phyloP scores from a whole-genome alignment of 108 stramenopile genomes.

The Conticribra weissflogii region DNA sequence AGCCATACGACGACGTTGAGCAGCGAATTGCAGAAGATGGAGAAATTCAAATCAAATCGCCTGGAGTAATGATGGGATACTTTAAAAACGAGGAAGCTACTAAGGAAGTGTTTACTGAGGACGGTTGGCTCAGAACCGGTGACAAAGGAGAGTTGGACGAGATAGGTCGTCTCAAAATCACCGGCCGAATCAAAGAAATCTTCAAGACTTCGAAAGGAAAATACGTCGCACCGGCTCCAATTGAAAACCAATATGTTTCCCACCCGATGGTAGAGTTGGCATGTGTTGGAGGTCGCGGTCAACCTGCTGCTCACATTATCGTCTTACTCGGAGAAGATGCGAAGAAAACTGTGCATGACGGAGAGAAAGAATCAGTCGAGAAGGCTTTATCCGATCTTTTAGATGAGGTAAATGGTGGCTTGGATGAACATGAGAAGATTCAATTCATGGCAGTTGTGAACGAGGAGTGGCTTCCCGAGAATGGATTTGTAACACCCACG shows the following conservation, averaged over 20 bases:
- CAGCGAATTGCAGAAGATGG: conserved; percentile 75
- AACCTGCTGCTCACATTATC: conserved; percentile 71
- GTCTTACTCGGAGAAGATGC: conserved; percentile 68
- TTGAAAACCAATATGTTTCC: conserved; percentile 67
- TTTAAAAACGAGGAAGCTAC: conserved; percentile 86
- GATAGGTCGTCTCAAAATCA: conserved; percentile 82
- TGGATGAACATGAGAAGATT: conserved; percentile 71
- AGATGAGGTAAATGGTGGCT: conserved; percentile 52
- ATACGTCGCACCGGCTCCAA: conserved; percentile 82
- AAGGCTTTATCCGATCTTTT: conserved; percentile 60
- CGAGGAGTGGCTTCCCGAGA: conserved; percentile 84
- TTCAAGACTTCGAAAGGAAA: conserved; percentile 87
- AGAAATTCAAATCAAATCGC: conserved; percentile 79
- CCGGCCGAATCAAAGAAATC: conserved; percentile 86
- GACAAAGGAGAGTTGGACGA: conserved; percentile 85
- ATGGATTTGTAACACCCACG: conserved; percentile 81
- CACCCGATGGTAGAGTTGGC: conserved; percentile 66
- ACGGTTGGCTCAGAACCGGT: conserved; percentile 86
- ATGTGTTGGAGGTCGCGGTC: conserved; percentile 69
- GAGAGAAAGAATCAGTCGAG: conserved; percentile 54
- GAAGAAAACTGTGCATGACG: conserved; percentile 40
- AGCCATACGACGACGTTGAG: conserved; percentile 67
- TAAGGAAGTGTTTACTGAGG: conserved; percentile 76
- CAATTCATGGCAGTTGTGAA: conserved; percentile 73
- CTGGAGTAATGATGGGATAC: conserved; percentile 84